Conservation (phyloP, 306 rosid genomes). For the Chamaecrista fasciculata region DNA sequence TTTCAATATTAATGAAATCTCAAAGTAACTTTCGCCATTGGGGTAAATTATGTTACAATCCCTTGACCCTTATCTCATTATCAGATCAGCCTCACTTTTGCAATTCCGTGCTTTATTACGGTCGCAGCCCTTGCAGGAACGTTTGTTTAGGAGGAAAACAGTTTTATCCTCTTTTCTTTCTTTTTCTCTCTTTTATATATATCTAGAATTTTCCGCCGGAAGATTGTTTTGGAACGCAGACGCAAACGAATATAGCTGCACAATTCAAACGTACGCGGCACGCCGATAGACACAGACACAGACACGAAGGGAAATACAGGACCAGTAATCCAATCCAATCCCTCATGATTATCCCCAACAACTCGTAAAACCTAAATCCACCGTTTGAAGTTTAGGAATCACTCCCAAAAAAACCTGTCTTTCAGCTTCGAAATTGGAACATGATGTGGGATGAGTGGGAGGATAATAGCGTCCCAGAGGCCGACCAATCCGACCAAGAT, state of each 20-base stretch:
- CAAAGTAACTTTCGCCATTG: no score
- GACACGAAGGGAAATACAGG: not conserved
- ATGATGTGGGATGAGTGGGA: slow-evolving; percentile 64
- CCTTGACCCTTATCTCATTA: no score
- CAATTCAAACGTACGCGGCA: slow-evolving; percentile 37
- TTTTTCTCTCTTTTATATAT: not conserved
- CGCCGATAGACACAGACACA: slow-evolving; percentile 32
- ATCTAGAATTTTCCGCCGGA: not conserved
- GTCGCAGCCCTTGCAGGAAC: not conserved
- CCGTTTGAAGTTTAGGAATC: not conserved
- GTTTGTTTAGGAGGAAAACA: not conserved
- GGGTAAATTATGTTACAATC: no score
- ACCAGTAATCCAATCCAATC: not conserved
- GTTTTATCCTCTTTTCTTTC: not conserved
- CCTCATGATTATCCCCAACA: not conserved
- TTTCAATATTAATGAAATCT: no score
- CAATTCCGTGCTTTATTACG: not conserved
- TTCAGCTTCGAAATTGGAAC: not conserved
- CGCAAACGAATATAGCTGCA: slow-evolving; percentile 3
- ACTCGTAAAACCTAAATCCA: not conserved
- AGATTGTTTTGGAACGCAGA: not conserved
- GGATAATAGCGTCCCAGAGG: slow-evolving; percentile 20
- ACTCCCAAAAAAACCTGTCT: not conserved
- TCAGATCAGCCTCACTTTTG: not conserved
- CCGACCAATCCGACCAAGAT: slow-evolving; percentile 47